Base-by-base conservation (phyloP, 495 filamentous ascomycete genomes). In the Xylaria cubensis region DNA sequence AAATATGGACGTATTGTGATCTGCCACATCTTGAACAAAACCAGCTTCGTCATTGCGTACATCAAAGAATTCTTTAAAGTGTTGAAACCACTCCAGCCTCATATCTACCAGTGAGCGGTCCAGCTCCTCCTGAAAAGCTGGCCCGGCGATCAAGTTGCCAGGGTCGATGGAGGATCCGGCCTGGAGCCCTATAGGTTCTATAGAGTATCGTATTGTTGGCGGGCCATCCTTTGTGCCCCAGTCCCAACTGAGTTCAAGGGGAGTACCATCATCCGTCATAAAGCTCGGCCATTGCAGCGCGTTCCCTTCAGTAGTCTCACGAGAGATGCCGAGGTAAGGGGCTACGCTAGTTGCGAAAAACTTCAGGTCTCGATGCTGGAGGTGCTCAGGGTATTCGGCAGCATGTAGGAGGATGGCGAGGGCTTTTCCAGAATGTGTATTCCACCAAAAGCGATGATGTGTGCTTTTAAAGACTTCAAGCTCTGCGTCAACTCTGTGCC, bases 221-320 rank as follows among this genome's bases (percentile, higher is more conserved):
- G 66, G 24, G 32, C 32, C 24, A 34, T 69, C 66, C 24, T 29
- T 42, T 10, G 66, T 69, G 24, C 66, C 29, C 80, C 80, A 83
- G 64, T 73, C 74, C 80, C 79, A 81, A 65, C 81, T 83, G 32
- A 80, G 68, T 71, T 82, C 81, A 59, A 82, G 75, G 10, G 81
- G 81, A 8, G 72, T 77, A 67, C 73, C 62, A 63, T 83, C 80
- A 69, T 83, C 81, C 9, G 78, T 83, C 78, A 81, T 82, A 68
- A 80, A 83, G 68, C 81, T 82, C 21, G 69, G 67, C 81, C 81
- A 83, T 48, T n/a, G 50, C 9, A 15, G 12, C 36, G 5, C 19
- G 24, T 48, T 53, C 34, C 66, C 66, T 8, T 41, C 34, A 13
- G 55, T 50, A 64, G 32, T 36, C 29, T 61, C 56, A 39, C 69